A percentile compares a stretch with the other conserved stretches of the same genome.
Evolutionary conservation across 257 asterid species (phyloP).

Genomic region (Avicennia marina): DNA sequence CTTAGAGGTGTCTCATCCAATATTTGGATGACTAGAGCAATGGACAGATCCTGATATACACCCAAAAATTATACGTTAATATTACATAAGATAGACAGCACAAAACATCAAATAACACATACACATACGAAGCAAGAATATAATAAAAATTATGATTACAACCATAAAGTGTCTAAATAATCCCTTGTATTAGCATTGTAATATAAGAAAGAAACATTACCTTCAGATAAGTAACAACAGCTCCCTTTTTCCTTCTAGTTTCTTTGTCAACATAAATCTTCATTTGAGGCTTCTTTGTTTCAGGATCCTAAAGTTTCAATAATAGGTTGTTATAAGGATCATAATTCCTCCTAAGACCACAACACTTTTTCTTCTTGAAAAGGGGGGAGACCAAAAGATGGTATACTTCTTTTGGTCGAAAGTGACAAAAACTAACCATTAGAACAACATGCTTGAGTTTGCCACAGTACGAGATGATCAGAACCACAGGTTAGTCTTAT

Average conservation of each 20-base stretch:
- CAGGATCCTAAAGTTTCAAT: conserved; percentile 66
- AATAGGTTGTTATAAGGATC: conserved; percentile 20
- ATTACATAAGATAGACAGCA: not conserved
- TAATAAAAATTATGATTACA: too few relatives aligned
- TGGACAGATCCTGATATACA: conserved; percentile 78
- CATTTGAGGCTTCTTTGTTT: conserved; percentile 85
- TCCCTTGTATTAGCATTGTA: not conserved
- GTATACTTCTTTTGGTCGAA: not conserved
- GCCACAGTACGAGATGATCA: not conserved
- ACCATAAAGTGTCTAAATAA: not conserved
- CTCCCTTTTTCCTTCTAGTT: conserved; percentile 88
- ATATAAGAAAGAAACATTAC: conserved; percentile 24
- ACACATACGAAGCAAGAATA: too few relatives aligned
- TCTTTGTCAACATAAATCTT: conserved; percentile 83
- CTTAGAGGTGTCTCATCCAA: conserved; percentile 86
- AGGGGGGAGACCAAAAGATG: too few relatives aligned
- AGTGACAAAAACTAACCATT: not conserved
- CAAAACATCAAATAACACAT: too few relatives aligned
- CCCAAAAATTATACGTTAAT: not conserved
- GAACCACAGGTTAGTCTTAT: not conserved
- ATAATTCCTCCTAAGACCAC: not conserved
- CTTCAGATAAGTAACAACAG: conserved; percentile 90
- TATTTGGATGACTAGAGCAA: conserved; percentile 72
- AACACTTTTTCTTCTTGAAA: not conserved
- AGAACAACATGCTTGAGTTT: not conserved